These are phyloP conservation scores for Solanum peruvianum DNA, from an alignment of 257 asterid genomes.

Conservation along the genomic window DNA sequence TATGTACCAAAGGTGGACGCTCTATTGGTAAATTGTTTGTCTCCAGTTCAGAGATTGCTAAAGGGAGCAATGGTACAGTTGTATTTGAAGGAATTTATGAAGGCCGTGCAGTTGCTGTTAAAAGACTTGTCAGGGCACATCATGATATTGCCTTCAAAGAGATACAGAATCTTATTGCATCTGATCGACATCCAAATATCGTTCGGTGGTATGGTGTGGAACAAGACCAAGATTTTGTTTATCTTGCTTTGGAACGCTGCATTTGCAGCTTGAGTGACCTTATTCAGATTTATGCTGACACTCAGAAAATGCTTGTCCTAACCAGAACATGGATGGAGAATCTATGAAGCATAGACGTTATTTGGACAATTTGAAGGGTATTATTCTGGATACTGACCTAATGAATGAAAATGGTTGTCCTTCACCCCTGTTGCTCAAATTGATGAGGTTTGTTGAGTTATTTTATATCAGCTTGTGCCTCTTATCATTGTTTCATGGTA, in stretches of 20 bases:
- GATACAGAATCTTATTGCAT: conserved; percentile 76
- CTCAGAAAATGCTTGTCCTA: conserved; percentile 16
- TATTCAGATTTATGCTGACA: conserved; percentile 36
- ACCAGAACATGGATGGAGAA: conserved; percentile 24
- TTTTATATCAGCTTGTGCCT: not conserved
- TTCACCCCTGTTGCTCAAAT: conserved; percentile 55
- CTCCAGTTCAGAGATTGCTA: conserved; percentile 65
- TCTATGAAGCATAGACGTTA: conserved; percentile 18
- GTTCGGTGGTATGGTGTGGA: conserved; percentile 91
- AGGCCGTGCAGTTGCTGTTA: conserved; percentile 87
- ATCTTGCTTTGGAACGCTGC: conserved; percentile 86
- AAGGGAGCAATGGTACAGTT: conserved; percentile 91
- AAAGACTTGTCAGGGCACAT: conserved; percentile 82
- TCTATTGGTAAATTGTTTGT: conserved; percentile 69
- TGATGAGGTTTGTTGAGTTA: conserved; percentile 57
- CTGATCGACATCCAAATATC: conserved; percentile 84
- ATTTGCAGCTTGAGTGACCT: conserved; percentile 81
- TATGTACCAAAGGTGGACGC: conserved; percentile 40
- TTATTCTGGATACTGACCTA: conserved; percentile 27
- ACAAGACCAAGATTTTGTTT: conserved; percentile 86
- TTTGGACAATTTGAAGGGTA: conserved; percentile 29
- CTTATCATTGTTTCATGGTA: not conserved
- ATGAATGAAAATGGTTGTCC: conserved; percentile 67
- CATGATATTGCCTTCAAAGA: conserved; percentile 83
- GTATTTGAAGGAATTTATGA: conserved; percentile 84